A percentile compares a stretch with the other conserved stretches of the same genome.
Evolutionary conservation across 2,329 filamentous ascomycete species (phyloP).

Genomic region (Ascochyta pisi): DNA sequence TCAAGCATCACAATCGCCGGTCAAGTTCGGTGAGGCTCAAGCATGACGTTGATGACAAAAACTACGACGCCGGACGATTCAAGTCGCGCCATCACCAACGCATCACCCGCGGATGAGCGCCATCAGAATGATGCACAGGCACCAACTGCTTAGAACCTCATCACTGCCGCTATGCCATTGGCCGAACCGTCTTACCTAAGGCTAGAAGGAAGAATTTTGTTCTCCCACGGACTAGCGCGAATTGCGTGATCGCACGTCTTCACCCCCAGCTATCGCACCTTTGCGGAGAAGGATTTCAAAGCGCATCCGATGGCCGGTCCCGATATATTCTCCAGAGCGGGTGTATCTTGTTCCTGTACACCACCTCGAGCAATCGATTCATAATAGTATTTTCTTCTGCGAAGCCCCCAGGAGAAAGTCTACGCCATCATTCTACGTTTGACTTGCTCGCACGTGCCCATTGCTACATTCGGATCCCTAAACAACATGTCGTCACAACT

Average conservation of each 20-base stretch:
- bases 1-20: constrained; percentile 4
- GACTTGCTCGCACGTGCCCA: constrained; percentile 31
- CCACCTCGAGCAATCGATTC: constrained; percentile 29
- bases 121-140: constrained; percentile 16
- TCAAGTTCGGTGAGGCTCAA: constrained; percentile 15
- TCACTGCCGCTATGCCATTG: constrained; percentile 28
- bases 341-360: constrained; percentile 22
- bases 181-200: constrained; percentile 29
- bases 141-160: constrained; percentile 4
- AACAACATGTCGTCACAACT: constrained; percentile 39
- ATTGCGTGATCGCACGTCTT: constrained; percentile 47
- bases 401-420: constrained; percentile 20
- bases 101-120: constrained; percentile 15
- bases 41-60: constrained; percentile 22
- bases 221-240: constrained; percentile 36
- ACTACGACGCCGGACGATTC: constrained; percentile 4
- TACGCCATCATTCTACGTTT: constrained; percentile 16
- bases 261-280: constrained; percentile 34
- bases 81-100: constrained; percentile 17
- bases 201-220: constrained; percentile 29
- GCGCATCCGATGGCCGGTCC: constrained; percentile 36
- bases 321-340: constrained; percentile 38
- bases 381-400: constrained; percentile 31
- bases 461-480: constrained; percentile 11
- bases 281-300: constrained; percentile 42